Evolutionary conservation across 148 eudicot genomes (phyloP).

Genomic region (Rhododendron griersonianum): DNA sequence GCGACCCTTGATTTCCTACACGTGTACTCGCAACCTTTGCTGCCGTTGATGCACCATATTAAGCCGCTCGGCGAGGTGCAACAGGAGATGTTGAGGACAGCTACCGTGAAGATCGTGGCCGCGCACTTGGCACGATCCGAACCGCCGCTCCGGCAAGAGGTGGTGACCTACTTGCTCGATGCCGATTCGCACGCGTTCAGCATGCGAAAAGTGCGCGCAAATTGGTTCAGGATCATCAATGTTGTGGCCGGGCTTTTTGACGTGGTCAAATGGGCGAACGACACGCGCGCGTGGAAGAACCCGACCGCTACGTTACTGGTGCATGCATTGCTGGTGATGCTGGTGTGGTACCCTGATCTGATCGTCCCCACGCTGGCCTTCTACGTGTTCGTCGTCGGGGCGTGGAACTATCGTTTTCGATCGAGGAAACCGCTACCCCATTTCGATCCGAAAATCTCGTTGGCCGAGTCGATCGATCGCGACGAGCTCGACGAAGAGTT

Average conservation of each 20-base stretch:
- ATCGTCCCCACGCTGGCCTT: conserved; percentile 77
- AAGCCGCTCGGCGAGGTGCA: conserved; percentile 75
- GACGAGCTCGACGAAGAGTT: conserved; percentile 94
- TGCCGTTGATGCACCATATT: conserved; percentile 82
- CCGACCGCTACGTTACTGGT: conserved; percentile 81
- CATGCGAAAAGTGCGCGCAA: conserved; percentile 84
- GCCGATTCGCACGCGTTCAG: conserved; percentile 73
- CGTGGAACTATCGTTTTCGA: conserved; percentile 78
- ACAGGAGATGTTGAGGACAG: conserved; percentile 59
- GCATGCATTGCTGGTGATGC: conserved; percentile 74
- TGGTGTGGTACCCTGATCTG: conserved; percentile 93
- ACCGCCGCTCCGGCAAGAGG: conserved; percentile 81
- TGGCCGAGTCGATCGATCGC: conserved; percentile 62
- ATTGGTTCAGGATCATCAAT: conserved; percentile 72
- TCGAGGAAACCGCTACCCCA: conserved; percentile 54
- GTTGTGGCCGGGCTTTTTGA: conserved; percentile 64
- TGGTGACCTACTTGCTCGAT: conserved; percentile 65
- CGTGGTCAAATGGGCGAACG: conserved; percentile 69
- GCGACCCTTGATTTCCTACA: conserved; percentile 69
- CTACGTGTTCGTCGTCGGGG: conserved; percentile 69
- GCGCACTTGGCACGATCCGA: conserved; percentile 67
- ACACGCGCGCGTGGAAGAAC: conserved; percentile 88
- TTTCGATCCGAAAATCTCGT: conserved; percentile 72
- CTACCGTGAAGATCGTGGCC: conserved; percentile 54
- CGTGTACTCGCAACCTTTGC: conserved; percentile 67